These are phyloP conservation scores for Colletotrichum sansevieriae DNA, from an alignment of 2,329 filamentous ascomycete species.

Conservation along the genomic window DNA sequence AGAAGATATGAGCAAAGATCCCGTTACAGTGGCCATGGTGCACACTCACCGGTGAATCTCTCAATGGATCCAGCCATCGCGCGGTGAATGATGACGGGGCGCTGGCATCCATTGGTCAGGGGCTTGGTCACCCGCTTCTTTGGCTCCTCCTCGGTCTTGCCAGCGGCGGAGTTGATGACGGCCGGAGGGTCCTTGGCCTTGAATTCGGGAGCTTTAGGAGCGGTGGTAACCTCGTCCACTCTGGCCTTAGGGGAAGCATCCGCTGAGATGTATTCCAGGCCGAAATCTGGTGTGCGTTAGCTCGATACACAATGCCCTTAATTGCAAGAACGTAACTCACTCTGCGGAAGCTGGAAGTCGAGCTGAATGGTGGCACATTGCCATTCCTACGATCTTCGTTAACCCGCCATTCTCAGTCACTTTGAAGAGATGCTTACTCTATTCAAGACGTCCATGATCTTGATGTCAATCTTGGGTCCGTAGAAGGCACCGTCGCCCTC, in stretches of 20 bases:
- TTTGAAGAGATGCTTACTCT: slow-evolving; percentile 64
- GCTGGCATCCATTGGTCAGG: slow-evolving; percentile 77
- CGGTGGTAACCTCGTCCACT: slow-evolving; percentile 48
- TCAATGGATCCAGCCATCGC: slow-evolving; percentile 80
- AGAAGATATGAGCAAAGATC: slow-evolving; percentile 13
- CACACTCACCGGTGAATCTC: slow-evolving; percentile 53
- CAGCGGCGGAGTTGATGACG: slow-evolving; percentile 48
- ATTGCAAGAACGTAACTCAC: slow-evolving; percentile 3
- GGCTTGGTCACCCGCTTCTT: slow-evolving; percentile 56
- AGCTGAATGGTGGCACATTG: slow-evolving; percentile 96
- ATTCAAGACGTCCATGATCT: slow-evolving; percentile 87
- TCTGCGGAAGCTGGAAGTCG: slow-evolving; percentile 75
- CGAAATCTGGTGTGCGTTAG: slow-evolving; percentile 76
- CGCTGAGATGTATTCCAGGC: slow-evolving; percentile 85
- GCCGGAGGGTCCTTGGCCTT: slow-evolving; percentile 52
- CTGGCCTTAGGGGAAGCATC: slow-evolving; percentile 61
- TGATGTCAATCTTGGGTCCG: slow-evolving; percentile 98
- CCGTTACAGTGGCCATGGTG: no score
- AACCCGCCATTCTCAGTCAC: neutral
- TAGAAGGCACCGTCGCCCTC: slow-evolving; percentile 98
- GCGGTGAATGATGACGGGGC: slow-evolving; percentile 89
- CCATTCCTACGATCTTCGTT: slow-evolving; percentile 55
- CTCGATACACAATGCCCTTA: neutral
- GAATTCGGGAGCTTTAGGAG: slow-evolving; percentile 46
- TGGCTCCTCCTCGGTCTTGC: slow-evolving; percentile 59